Evolutionary conservation across 257 asterid genomes (phyloP).

Genomic region (Solanum chiquidenum): DNA sequence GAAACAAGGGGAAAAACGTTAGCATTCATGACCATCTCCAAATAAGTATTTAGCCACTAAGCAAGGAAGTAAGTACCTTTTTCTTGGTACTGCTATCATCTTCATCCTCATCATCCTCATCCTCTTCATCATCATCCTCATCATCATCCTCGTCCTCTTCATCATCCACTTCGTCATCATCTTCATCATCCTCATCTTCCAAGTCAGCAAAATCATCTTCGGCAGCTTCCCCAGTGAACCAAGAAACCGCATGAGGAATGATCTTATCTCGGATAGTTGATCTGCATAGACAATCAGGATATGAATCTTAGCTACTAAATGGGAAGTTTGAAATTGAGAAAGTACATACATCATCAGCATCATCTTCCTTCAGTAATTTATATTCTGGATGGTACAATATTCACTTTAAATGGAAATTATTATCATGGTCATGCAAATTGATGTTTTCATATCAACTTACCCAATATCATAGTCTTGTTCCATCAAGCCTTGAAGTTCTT

Average conservation of each 20-base stretch:
- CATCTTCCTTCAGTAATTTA: not conserved
- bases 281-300: constrained; percentile 20
- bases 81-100: constrained; percentile 35
- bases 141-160: constrained; percentile 6
- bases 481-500: constrained; percentile 76
- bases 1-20: not conserved
- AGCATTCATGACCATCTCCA: not conserved
- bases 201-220: constrained; percentile 49
- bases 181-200: constrained; percentile 39
- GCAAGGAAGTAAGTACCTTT: constrained; percentile 29
- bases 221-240: constrained; percentile 95
- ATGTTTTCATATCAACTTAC: constrained; percentile 19
- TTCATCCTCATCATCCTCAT: not conserved
- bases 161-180: not conserved
- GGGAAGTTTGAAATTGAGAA: not conserved
- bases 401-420: not conserved
- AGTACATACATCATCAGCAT: not conserved
- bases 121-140: constrained; percentile 28
- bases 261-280: constrained; percentile 82
- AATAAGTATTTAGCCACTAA: not conserved
- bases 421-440: not conserved
- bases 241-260: constrained; percentile 87
- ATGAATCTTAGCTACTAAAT: not conserved
- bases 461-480: constrained; percentile 90
- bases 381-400: not conserved